Evolutionary conservation across 140 eudicot species (phyloP).

Genomic region (Stevia rebaudiana): DNA sequence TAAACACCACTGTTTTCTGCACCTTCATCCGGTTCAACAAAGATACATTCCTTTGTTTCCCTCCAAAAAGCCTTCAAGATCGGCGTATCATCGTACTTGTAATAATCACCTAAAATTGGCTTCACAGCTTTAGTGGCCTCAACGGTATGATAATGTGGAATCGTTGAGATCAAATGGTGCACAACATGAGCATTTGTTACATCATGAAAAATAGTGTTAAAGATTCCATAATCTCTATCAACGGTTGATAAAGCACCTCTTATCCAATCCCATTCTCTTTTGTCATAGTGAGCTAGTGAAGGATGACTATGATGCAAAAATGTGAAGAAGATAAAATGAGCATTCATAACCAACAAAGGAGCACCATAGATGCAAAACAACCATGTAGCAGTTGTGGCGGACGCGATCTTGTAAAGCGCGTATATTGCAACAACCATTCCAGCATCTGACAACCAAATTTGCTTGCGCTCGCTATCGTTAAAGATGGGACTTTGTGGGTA

Average conservation of each 20-base stretch:
- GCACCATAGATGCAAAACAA: slow-evolving; percentile 21
- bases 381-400: slow-evolving; percentile 3
- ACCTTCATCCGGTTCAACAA: slow-evolving; percentile 23
- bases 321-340: slow-evolving; percentile 14
- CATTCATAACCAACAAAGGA: slow-evolving; percentile 21
- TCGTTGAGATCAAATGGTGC: slow-evolving; percentile 25
- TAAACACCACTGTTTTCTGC: slow-evolving; percentile 20
- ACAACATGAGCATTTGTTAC: slow-evolving; percentile 20
- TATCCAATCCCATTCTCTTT: slow-evolving; percentile 26
- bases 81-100: slow-evolving; percentile 17
- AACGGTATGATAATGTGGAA: slow-evolving; percentile 22
- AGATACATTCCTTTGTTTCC: slow-evolving; percentile 26
- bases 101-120: slow-evolving; percentile 15
- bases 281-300: slow-evolving; percentile 18
- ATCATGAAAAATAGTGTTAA: slow-evolving; percentile 18
- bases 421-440: slow-evolving; percentile 1
- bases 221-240: slow-evolving; percentile 18
- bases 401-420: slow-evolving; percentile 4
- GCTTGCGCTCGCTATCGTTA: slow-evolving; percentile 16
- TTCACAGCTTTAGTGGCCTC: slow-evolving; percentile 17
- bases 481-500: slow-evolving; percentile 22
- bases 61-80: slow-evolving; percentile 27
- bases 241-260: slow-evolving; percentile 20
- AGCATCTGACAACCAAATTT: slow-evolving; percentile 13
- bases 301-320: slow-evolving; percentile 24